Evolutionary conservation across 2,329 filamentous ascomycete species (phyloP), one percentile per base, ranked within the genome.

Genomic region (Colletotrichum godetiae): DNA sequence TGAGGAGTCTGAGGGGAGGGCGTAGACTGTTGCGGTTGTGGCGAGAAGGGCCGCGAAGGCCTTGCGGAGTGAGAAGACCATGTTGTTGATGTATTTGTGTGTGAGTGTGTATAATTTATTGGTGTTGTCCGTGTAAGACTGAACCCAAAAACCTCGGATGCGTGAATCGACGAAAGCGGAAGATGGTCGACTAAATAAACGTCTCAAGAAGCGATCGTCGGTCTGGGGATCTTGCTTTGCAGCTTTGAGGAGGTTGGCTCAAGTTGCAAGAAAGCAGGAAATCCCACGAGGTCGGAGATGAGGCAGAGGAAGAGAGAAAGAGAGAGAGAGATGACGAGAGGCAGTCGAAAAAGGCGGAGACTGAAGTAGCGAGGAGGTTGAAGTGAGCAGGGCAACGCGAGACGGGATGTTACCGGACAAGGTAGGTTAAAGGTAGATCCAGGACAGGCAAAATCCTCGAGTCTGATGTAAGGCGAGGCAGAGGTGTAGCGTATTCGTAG

Each of bases 1-100:
- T 5, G 76, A 61, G 60, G 76, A 61, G 68, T 68, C 12, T 49
- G 31, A 52, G 42, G 72, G 37, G 49, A 58, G 24, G 56, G 67
- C 63, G 63, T 68, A 29, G 63, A 56, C 37, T 46, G 74, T 74
- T 37, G 76, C 74, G 55, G 76, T 68, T 33, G 80, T 71, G 55
- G 76, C 74, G 64, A 78, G 79, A 35, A 77, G 65, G 15, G 76
- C 75, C 52, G 77, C 74, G 53, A 78, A 73, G 69, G 77, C 73
- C 63, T 75, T 77, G 63, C 72, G 72, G 77, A 79, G 75, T 61
- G 78, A 79, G 72, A 76, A 72, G 60, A 79, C 53, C 79, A 80
- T 81, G 52, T 75, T 76, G 63, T 62, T 8, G 57, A 53, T 67
- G 64, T 8, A 3, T 15, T 29, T 62, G 29, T 62, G 46, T 68